Evolutionary conservation across 495 filamentous ascomycete species (phyloP).

Genomic region (Penicillium parvum): DNA sequence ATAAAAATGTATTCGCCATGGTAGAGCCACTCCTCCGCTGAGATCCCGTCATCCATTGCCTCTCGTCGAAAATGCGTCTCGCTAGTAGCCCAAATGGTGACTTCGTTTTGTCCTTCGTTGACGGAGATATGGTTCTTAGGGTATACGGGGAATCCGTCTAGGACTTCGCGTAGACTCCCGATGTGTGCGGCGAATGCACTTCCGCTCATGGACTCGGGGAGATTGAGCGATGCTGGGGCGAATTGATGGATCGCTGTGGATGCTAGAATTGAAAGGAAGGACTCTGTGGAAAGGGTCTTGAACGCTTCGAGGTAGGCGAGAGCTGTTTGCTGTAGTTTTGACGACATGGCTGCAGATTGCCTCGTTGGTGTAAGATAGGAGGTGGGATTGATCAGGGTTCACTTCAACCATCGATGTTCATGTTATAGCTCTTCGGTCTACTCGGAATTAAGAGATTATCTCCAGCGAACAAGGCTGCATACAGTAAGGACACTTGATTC

Average conservation of each 20-base stretch:
- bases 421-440: no score
- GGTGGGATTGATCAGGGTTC: no score
- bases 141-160: conserved; percentile 19
- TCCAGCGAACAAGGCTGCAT: no score
- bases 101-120: conserved; percentile 13
- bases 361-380: no score
- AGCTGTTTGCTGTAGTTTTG: conserved; percentile 4
- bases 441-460: no score
- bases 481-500: no score
- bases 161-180: conserved; percentile 9
- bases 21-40: conserved; percentile 17
- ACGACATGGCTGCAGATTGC: conserved; percentile 2
- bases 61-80: conserved; percentile 9
- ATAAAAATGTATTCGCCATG: conserved; percentile 39
- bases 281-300: conserved; percentile 5
- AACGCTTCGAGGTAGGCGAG: conserved; percentile 9
- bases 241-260: conserved; percentile 19
- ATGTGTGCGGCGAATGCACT: conserved; percentile 14
- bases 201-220: conserved; percentile 12
- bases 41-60: conserved; percentile 13
- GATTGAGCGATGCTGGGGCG: conserved; percentile 22
- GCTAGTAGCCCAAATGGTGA: conserved; percentile 27
- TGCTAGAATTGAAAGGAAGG: conserved; percentile 13
- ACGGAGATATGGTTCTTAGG: conserved; percentile 26
- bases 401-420: no score